A percentile compares a stretch with the other conserved stretches of the same genome.
These are phyloP conservation scores for Paramecium sexaurelia DNA, from an alignment of 73 alveolate species.

Conservation along the genomic window DNA sequence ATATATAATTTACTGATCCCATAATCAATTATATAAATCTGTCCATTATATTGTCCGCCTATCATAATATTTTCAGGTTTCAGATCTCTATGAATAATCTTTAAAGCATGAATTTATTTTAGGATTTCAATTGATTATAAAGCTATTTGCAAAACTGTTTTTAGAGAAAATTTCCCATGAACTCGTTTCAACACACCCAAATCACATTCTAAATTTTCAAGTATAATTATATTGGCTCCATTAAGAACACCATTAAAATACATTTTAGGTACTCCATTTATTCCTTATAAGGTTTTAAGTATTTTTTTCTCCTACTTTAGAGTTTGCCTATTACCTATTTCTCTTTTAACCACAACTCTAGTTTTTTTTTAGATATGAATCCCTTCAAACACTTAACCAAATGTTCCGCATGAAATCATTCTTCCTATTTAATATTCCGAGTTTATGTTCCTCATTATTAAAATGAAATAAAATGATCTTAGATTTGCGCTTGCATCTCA, in stretches of 20 bases:
- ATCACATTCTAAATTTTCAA: neutral
- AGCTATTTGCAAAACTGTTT: neutral
- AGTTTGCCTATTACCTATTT: neutral
- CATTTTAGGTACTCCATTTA: neutral
- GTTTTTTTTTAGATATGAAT: neutral
- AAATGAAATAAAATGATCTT: slow-evolving; percentile 24
- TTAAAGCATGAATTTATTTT: neutral
- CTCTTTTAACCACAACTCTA: neutral
- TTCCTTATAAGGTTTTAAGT: neutral
- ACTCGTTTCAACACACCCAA: neutral
- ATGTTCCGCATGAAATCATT: neutral
- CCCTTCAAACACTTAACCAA: neutral
- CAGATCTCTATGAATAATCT: neutral
- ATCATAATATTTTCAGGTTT: neutral
- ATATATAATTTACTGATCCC: neutral
- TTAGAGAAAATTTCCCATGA: neutral
- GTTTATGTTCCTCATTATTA: neutral
- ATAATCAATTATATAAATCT: neutral
- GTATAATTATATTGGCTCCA: neutral
- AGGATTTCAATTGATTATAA: neutral
- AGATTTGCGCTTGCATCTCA: neutral
- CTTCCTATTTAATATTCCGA: neutral
- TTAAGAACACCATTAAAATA: neutral
- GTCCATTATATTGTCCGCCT: neutral
- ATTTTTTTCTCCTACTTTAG: neutral